Evolutionary conservation across 2,329 filamentous ascomycete genomes (phyloP).

Genomic region (Myriangium duriaei): DNA sequence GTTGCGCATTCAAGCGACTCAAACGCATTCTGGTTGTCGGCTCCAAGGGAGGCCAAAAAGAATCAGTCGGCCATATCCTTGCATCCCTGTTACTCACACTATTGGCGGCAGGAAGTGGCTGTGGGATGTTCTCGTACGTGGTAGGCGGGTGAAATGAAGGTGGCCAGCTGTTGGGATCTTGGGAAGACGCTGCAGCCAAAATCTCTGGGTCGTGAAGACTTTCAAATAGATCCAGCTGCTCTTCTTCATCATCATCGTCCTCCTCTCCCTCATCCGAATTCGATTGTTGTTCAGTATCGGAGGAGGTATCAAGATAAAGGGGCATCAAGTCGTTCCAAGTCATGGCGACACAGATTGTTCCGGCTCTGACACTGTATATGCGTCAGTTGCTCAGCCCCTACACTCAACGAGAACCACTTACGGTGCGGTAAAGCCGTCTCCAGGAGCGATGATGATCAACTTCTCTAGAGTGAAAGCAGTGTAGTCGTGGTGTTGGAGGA

Average conservation of each 20-base stretch:
- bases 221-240: slow-evolving; percentile 14
- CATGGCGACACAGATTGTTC: slow-evolving; percentile 88
- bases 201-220: slow-evolving; percentile 14
- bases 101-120: slow-evolving; percentile 5
- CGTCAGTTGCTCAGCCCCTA: slow-evolving; percentile 22
- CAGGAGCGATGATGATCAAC: slow-evolving; percentile 76
- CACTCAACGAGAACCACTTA: slow-evolving; percentile 39
- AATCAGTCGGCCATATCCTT: slow-evolving; percentile 5
- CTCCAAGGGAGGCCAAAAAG: slow-evolving; percentile 11
- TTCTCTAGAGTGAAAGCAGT: slow-evolving; percentile 75
- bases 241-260: slow-evolving; percentile 13
- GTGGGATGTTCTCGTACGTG: neutral
- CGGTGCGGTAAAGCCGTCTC: slow-evolving; percentile 72
- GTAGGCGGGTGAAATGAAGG: neutral
- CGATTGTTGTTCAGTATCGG: slow-evolving; percentile 37
- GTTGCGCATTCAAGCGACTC: neutral
- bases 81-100: slow-evolving; percentile 3
- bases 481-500: slow-evolving; percentile 68
- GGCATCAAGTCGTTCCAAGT: slow-evolving; percentile 59
- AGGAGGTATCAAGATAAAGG: slow-evolving; percentile 18
- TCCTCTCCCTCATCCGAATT: slow-evolving; percentile 9
- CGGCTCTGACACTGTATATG: slow-evolving; percentile 61
- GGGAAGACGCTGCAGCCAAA: slow-evolving; percentile 5
- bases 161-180: slow-evolving; percentile 7
- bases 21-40: slow-evolving; percentile 2